Percentiles rank a stretch among this genome's conserved stretches.
phyloP scores from a whole-genome alignment of 352 stramenopile species.

The Halophytophthora batemanensis region DNA sequence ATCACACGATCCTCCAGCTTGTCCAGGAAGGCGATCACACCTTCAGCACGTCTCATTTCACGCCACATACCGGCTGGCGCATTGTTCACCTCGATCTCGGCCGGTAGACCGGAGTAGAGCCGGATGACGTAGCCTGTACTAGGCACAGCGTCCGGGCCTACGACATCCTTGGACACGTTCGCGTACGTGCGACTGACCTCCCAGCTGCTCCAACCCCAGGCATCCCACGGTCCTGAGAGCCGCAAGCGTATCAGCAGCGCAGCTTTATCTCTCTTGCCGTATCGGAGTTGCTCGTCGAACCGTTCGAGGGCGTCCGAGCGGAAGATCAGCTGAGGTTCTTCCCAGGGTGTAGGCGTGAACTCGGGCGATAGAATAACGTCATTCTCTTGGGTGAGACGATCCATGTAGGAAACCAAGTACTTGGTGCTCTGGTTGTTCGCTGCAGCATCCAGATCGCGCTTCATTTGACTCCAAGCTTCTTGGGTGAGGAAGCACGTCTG shows the following conservation, averaged over 20 bases:
- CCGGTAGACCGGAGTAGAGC: slow-evolving; percentile 37
- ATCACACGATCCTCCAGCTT: slow-evolving; percentile 42
- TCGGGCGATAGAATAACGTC: slow-evolving; percentile 32
- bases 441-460: slow-evolving; percentile 18
- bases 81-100: slow-evolving; percentile 24
- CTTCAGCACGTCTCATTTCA: slow-evolving; percentile 49
- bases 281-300: slow-evolving; percentile 54
- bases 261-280: slow-evolving; percentile 49
- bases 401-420: slow-evolving; percentile 56
- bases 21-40: slow-evolving; percentile 34
- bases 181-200: slow-evolving; percentile 33
- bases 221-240: slow-evolving; percentile 38
- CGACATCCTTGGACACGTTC: slow-evolving; percentile 38
- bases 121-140: slow-evolving; percentile 46
- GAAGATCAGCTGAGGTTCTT: slow-evolving; percentile 60
- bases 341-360: slow-evolving; percentile 38
- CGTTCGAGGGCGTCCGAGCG: slow-evolving; percentile 39
- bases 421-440: slow-evolving; percentile 23
- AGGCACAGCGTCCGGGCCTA: slow-evolving; percentile 16
- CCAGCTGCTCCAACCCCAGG: slow-evolving; percentile 49
- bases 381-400: slow-evolving; percentile 42
- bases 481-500: slow-evolving; percentile 49
- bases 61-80: slow-evolving; percentile 28
- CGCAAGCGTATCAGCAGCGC: slow-evolving; percentile 40
- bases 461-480: slow-evolving; percentile 42